Base-by-base conservation (phyloP, 2,329 filamentous ascomycete species). In the Botrytis tulipae region DNA sequence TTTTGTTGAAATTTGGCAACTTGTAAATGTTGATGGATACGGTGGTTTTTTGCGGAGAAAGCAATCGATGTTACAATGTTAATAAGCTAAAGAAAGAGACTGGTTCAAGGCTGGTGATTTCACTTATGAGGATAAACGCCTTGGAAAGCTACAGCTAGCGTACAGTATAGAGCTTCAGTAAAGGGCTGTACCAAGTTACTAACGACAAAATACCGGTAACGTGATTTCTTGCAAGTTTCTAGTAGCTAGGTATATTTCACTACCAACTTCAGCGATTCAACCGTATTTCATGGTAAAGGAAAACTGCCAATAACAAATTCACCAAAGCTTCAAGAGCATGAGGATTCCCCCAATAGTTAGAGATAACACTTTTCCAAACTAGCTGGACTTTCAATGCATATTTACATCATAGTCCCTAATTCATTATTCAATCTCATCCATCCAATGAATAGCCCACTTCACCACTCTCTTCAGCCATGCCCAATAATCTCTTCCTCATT, bases 401-500 rank as follows among this genome's bases (percentile, higher is more conserved):
- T 18, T 37, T 42, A 16, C 35, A n/a, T 63, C 8, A 46, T 42
- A 1, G 9, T 20, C 42, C 29, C 61, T n/a, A 8, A n/a, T 22
- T 10, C 46, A 57, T 42, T 29, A 32, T 42, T 32, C 66, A 42
- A 42, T 9, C 10, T 77, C 71, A 90, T 29, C 87, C 89, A 75
- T 86, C 81, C 74, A 89, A 84, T 35, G 89, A 91, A 79, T 85
- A 94, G 29, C 90, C 91, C 48, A 92, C 88, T 76, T 90, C 85
- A 35, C 86, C 87, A 78, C 85, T 87, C 77, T 86, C 86, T 73
- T 82, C 83, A 22, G 91, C 92, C 85, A 93, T 83, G 75, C 85
- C 85, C 57, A 93, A 84, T 74, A 93, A 82, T 69, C 87, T 85
- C 74, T 84, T 83, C 75, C 90, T 87, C 91, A 93, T 93, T 37